These are phyloP conservation scores for Zymoseptoria tritici DNA, from an alignment of 2,329 filamentous ascomycete genomes.

Conservation along the genomic window DNA sequence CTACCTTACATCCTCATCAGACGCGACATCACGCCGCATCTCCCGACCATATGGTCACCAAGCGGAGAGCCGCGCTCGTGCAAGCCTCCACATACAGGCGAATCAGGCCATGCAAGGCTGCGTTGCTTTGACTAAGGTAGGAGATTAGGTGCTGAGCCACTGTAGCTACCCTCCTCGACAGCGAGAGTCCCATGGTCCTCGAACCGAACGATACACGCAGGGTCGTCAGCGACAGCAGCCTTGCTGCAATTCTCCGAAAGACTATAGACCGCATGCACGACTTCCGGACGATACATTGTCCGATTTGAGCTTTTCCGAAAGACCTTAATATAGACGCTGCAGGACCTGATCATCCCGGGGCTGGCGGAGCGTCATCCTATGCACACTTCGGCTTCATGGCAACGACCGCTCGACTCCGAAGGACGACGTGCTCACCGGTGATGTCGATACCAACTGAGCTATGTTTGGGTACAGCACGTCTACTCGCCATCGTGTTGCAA, in stretches of 20 bases:
- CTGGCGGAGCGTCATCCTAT: neutral
- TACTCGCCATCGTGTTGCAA: neutral
- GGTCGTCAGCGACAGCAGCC: neutral
- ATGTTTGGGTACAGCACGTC: neutral
- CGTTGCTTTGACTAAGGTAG: neutral
- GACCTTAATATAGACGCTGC: neutral
- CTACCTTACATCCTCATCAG: too few species aligned
- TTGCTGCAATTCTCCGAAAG: neutral
- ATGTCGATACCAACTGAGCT: neutral
- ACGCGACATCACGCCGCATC: neutral
- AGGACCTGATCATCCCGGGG: neutral
- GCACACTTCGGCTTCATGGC: neutral
- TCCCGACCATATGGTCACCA: neutral
- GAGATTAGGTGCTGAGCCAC: neutral
- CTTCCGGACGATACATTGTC: neutral
- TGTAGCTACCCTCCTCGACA: neutral
- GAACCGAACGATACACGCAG: neutral
- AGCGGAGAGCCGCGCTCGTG: neutral
- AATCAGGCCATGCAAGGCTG: neutral
- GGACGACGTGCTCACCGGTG: neutral
- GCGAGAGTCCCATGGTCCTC: neutral
- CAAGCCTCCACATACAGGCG: neutral
- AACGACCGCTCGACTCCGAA: neutral
- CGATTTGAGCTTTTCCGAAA: neutral
- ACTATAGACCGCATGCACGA: neutral